phyloP scores from a whole-genome alignment of 148 eudicot genomes.

The Chenopodium formosanum region DNA sequence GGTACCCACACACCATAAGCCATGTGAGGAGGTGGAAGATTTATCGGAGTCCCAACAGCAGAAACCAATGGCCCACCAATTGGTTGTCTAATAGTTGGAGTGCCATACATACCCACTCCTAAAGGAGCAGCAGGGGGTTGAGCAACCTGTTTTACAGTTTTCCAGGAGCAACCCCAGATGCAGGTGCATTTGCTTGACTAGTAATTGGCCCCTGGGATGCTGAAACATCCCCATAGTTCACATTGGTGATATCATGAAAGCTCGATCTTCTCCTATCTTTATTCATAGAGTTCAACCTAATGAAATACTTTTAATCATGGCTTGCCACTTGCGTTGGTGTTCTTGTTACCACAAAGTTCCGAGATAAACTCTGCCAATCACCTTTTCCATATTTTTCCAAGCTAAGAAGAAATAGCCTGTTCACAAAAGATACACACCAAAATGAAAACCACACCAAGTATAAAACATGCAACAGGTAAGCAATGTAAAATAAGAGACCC shows the following conservation, averaged over 20 bases:
- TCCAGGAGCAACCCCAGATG: conserved; percentile 30
- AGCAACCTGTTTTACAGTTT: conserved; percentile 46
- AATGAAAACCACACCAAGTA: conserved; percentile 1
- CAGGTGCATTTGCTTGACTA: conserved; percentile 45
- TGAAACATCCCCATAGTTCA: conserved; percentile 38
- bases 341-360: conserved; percentile 66
- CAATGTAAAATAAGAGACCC: too few relatives aligned
- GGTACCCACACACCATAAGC: conserved; percentile 49
- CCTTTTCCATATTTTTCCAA: conserved; percentile 64
- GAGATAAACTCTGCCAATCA: conserved; percentile 67
- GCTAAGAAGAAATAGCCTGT: conserved; percentile 57
- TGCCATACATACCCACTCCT: conserved; percentile 42
- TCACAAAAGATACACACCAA: neutral
- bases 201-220: conserved; percentile 51
- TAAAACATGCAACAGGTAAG: neutral
- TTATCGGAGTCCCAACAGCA: conserved; percentile 44
- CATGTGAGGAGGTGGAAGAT: conserved; percentile 31
- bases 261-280: conserved; percentile 63
- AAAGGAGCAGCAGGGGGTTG: conserved; percentile 34
- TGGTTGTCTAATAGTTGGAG: conserved; percentile 69
- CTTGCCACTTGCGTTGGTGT: conserved; percentile 65
- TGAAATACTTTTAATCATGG: conserved; percentile 59
- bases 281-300: conserved; percentile 57
- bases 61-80: conserved; percentile 50
- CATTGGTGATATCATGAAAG: conserved; percentile 58